Conservation (phyloP, 2,329 filamentous ascomycete genomes). For the Aspergillus felis region DNA sequence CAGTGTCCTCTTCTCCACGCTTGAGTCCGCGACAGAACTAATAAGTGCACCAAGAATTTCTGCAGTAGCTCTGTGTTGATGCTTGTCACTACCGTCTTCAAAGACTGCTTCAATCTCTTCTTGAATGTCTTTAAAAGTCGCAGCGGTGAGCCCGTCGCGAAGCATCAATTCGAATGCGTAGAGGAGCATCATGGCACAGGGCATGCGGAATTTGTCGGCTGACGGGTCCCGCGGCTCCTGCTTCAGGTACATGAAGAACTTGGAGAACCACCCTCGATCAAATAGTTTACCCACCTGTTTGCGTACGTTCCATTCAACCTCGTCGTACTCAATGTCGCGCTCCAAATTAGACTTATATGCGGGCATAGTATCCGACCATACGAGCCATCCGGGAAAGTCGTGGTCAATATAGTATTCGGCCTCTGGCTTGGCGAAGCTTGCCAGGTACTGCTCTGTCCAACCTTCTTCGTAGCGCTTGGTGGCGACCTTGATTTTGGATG, state of each 20-base stretch:
- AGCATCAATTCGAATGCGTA: constrained; percentile 89
- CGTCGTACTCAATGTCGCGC: constrained; percentile 70
- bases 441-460: constrained; percentile 76
- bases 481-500: constrained; percentile 69
- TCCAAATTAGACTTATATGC: constrained; percentile 70
- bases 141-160: constrained; percentile 65
- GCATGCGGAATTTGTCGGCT: constrained; percentile 84
- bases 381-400: constrained; percentile 92
- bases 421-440: constrained; percentile 70
- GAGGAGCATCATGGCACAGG: constrained; percentile 79
- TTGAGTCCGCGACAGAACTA: constrained; percentile 73
- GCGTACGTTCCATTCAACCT: constrained; percentile 69
- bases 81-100: constrained; percentile 92
- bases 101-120: constrained; percentile 73
- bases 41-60: constrained; percentile 89
- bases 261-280: constrained; percentile 78
- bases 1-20: constrained; percentile 65
- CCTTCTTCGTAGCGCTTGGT: constrained; percentile 70
- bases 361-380: constrained; percentile 85
- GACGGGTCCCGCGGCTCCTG: constrained; percentile 84
- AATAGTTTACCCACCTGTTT: constrained; percentile 76
- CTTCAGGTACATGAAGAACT: constrained; percentile 89
- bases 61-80: constrained; percentile 91
- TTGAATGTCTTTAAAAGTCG: constrained; percentile 83
- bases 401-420: constrained; percentile 87